Evolutionary conservation across 73 alveolate species (phyloP).

Genomic region (Paramecium caudatum): DNA sequence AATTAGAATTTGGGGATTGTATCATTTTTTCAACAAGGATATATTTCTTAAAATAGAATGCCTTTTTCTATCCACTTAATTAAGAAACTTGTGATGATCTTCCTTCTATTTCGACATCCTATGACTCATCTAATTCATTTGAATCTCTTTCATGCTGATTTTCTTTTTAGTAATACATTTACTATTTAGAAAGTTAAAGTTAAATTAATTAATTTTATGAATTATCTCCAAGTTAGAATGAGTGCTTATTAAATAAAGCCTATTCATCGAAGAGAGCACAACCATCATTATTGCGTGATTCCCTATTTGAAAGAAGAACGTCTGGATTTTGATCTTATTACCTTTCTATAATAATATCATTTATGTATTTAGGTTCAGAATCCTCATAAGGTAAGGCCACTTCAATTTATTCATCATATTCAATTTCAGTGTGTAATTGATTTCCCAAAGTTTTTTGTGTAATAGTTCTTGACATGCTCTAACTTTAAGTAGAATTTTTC

Average conservation of each 20-base stretch:
- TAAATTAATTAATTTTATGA: too few relatives aligned
- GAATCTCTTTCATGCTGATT: neutral
- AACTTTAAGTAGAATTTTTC: neutral
- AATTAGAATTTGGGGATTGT: neutral
- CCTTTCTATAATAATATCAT: slow-evolving; percentile 26
- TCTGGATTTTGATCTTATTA: slow-evolving; percentile 52
- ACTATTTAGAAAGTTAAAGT: too few relatives aligned
- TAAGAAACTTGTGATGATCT: slow-evolving; percentile 10
- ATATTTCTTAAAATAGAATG: slow-evolving; percentile 31
- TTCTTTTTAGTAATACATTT: neutral
- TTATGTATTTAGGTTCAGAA: slow-evolving; percentile 45
- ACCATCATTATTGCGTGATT: slow-evolving; percentile 15
- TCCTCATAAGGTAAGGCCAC: slow-evolving; percentile 45
- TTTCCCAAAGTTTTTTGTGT: slow-evolving; percentile 1
- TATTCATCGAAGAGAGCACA: neutral
- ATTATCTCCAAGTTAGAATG: too few relatives aligned
- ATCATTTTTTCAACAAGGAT: slow-evolving; percentile 24
- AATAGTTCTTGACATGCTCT: slow-evolving; percentile 15
- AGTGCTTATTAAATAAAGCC: too few relatives aligned
- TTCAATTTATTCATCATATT: slow-evolving; percentile 39
- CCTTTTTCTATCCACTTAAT: slow-evolving; percentile 30
- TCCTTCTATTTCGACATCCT: slow-evolving; percentile 25
- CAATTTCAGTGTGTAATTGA: slow-evolving; percentile 27
- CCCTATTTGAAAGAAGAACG: slow-evolving; percentile 21
- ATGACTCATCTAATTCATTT: neutral